Conservation (phyloP, 2,329 filamentous ascomycete genomes). For the Thielaviopsis punctulata region DNA sequence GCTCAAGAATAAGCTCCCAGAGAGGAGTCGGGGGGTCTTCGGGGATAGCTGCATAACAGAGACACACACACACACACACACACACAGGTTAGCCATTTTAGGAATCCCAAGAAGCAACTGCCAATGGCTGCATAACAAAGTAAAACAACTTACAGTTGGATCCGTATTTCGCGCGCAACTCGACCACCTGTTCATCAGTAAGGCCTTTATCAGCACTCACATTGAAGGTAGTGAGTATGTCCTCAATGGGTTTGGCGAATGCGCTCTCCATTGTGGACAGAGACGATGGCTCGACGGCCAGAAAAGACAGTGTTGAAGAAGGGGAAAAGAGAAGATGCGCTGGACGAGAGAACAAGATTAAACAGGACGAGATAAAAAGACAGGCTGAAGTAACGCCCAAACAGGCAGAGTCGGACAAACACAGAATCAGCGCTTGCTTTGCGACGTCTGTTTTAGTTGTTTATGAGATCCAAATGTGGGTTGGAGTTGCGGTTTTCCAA, state of each 20-base stretch:
- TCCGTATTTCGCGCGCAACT: conserved; percentile 40
- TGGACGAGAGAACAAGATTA: not conserved
- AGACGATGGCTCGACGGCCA: conserved; percentile 2
- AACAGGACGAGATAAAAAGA: not conserved
- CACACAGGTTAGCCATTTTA: conserved; percentile 8
- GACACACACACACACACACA: too few species aligned
- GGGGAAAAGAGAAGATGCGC: not conserved
- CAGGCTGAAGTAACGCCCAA: not conserved
- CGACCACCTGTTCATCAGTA: conserved; percentile 38
- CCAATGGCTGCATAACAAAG: not conserved
- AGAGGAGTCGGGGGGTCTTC: conserved; percentile 92
- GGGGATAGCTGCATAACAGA: conserved; percentile 30
- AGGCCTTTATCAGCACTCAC: conserved; percentile 39
- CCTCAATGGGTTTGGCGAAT: conserved; percentile 37
- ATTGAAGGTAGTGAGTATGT: conserved; percentile 41
- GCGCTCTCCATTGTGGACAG: conserved; percentile 40
- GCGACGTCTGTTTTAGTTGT: not conserved
- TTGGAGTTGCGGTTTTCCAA: not conserved
- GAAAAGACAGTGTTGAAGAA: not conserved
- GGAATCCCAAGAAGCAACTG: not conserved
- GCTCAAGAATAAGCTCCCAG: conserved; percentile 92
- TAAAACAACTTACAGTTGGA: conserved; percentile 37
- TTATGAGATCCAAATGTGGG: not conserved
- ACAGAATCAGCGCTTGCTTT: not conserved
- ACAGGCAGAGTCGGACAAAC: not conserved